A percentile compares a stretch with the other conserved stretches of the same genome.
phyloP scores from a whole-genome alignment of 768 basidiomycete genomes.

The Boletus tylopilopsis region DNA sequence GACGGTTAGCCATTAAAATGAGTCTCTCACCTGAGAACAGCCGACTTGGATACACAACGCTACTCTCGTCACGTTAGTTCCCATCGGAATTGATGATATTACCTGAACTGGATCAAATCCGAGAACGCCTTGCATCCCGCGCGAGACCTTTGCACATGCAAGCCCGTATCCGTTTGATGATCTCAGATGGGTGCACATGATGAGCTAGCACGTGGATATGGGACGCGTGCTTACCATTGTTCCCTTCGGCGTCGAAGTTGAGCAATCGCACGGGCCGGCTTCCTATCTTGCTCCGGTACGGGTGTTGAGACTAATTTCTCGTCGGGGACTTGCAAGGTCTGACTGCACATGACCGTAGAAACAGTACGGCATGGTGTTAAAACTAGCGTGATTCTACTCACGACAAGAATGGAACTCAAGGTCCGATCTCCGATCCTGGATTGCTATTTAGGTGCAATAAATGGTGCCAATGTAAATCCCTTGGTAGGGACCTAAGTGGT shows the following conservation, averaged over 20 bases:
- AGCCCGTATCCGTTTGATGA: background rate
- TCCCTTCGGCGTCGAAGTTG: background rate
- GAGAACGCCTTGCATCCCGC: too few species aligned
- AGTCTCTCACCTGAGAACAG: background rate
- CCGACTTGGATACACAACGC: background rate
- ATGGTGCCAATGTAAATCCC: constrained; percentile 55
- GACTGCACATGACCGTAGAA: background rate
- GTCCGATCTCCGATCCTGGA: background rate
- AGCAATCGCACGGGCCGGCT: background rate
- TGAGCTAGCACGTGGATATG: constrained; percentile 2
- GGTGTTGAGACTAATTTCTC: too few species aligned
- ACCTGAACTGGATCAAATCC: background rate
- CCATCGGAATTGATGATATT: background rate
- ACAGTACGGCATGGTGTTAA: background rate
- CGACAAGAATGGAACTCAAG: constrained; percentile 3
- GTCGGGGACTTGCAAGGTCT: background rate
- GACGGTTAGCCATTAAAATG: background rate
- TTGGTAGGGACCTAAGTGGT: constrained; percentile 59
- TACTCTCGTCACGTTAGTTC: background rate
- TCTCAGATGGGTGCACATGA: background rate
- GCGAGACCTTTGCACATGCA: background rate
- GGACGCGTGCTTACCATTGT: background rate
- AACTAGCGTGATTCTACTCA: background rate
- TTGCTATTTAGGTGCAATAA: constrained; percentile 28
- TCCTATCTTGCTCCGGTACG: background rate